phyloP scores from a whole-genome alignment of 495 filamentous ascomycete genomes.

The Daldinia loculata region DNA sequence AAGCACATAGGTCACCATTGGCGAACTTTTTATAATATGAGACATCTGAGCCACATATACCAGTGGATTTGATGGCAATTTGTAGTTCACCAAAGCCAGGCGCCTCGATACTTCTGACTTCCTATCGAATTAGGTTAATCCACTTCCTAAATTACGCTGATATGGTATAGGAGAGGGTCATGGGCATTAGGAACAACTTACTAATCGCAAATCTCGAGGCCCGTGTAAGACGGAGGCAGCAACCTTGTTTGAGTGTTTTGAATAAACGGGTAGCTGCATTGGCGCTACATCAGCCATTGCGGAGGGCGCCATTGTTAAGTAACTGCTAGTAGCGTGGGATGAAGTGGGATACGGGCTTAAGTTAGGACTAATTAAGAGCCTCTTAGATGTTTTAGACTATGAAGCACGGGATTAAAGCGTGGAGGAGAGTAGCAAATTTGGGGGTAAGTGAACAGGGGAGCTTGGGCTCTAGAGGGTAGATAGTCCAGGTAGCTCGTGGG shows the following conservation, averaged over 20 bases:
- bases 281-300: conserved; percentile 53
- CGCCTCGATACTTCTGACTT: conserved; percentile 57
- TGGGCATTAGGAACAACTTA: conserved; percentile 41
- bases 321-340: conserved; percentile 41
- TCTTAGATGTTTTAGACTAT: conserved; percentile 2
- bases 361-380: conserved; percentile 7
- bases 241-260: conserved; percentile 53
- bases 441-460: conserved; percentile 27
- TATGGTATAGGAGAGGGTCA: conserved; percentile 41
- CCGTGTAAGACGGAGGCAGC: conserved; percentile 63
- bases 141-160: conserved; percentile 12
- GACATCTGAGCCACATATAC: conserved; percentile 85
- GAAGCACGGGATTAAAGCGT: conserved; percentile 18
- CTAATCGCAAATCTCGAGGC: conserved; percentile 60
- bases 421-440: conserved; percentile 17
- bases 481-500: conserved; percentile 15
- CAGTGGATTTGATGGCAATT: conserved; percentile 76
- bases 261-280: conserved; percentile 55
- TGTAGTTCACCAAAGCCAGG: conserved; percentile 69
- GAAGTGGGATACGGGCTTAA: conserved; percentile 29
- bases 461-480: conserved; percentile 11
- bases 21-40: conserved; percentile 87
- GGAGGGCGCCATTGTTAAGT: conserved; percentile 55
- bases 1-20: conserved; percentile 82
- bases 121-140: conserved; percentile 45